phyloP scores from a whole-genome alignment of 2,329 filamentous ascomycete species.

The Aspergillus transmontanensis region DNA sequence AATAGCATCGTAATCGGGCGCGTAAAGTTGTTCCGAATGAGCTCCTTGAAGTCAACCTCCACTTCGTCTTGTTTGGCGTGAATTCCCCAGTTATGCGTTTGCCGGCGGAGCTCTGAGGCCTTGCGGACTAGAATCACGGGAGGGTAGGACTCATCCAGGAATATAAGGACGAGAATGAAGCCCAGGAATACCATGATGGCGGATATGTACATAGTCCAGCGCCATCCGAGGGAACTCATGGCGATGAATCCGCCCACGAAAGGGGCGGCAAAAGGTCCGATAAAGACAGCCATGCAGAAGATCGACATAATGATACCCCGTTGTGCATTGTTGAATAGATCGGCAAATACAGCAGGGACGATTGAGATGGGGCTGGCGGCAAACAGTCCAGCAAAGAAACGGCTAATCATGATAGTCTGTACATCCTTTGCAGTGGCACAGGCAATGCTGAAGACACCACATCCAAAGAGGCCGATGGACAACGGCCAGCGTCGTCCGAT shows the following conservation, averaged over 20 bases:
- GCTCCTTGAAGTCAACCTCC: slow-evolving; percentile 53
- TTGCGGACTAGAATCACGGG: slow-evolving; percentile 41
- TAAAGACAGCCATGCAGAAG: slow-evolving; percentile 54
- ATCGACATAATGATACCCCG: slow-evolving; percentile 50
- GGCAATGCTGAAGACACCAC: slow-evolving; percentile 50
- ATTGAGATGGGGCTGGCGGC: slow-evolving; percentile 48
- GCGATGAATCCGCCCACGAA: slow-evolving; percentile 56
- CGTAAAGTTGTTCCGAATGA: slow-evolving; percentile 53
- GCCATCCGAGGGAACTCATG: slow-evolving; percentile 52
- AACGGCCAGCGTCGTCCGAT: slow-evolving; percentile 60
- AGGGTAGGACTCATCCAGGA: slow-evolving; percentile 59
- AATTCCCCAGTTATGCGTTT: slow-evolving; percentile 63
- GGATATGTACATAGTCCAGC: slow-evolving; percentile 56
- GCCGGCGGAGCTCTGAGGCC: slow-evolving; percentile 53
- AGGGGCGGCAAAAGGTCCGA: slow-evolving; percentile 53
- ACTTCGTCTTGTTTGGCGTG: slow-evolving; percentile 59
- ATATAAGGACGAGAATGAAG: slow-evolving; percentile 40
- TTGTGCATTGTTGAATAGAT: slow-evolving; percentile 53
- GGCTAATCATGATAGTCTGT: slow-evolving; percentile 45
- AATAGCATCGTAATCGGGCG: slow-evolving; percentile 44
- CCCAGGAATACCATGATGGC: slow-evolving; percentile 57
- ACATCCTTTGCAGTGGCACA: slow-evolving; percentile 47
- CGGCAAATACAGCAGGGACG: slow-evolving; percentile 49
- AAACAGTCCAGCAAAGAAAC: slow-evolving; percentile 53
- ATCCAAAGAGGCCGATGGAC: slow-evolving; percentile 45